Conservation (phyloP, 78 protist species). For the Mantamonas sphyraenae region DNA sequence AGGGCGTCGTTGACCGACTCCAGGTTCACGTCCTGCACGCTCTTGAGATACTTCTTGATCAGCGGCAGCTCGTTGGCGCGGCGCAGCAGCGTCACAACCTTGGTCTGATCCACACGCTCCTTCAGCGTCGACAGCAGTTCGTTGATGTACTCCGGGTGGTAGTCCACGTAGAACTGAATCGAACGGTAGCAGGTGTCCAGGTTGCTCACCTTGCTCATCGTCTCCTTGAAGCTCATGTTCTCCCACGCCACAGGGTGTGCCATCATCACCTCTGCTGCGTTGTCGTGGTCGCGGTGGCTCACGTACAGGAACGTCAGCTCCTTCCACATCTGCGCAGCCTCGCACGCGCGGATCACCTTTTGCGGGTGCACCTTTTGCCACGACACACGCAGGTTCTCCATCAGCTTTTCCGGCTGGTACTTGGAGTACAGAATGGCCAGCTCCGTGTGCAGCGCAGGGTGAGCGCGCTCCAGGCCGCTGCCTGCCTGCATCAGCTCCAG, state of each 20-base stretch:
- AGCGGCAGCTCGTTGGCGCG: slow-evolving; percentile 55
- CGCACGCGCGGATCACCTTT: slow-evolving; percentile 78
- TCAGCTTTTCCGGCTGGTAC: slow-evolving; percentile 86
- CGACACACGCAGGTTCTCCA: slow-evolving; percentile 93
- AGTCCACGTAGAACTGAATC: slow-evolving; percentile 76
- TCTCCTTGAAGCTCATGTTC: slow-evolving; percentile 86
- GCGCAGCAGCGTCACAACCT: slow-evolving; percentile 47
- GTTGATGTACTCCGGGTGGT: slow-evolving; percentile 44
- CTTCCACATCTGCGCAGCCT: slow-evolving; percentile 79
- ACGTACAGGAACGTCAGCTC: slow-evolving; percentile 91
- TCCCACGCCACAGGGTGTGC: slow-evolving; percentile 91
- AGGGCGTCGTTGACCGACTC: slow-evolving; percentile 89
- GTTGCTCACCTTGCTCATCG: slow-evolving; percentile 79
- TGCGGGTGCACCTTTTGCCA: slow-evolving; percentile 86
- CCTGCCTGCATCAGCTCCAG: slow-evolving; percentile 85
- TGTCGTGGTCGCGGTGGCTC: slow-evolving; percentile 93
- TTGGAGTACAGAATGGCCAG: slow-evolving; percentile 92
- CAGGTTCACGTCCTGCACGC: slow-evolving; percentile 24
- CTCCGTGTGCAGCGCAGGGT: slow-evolving; percentile 97
- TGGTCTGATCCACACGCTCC: slow-evolving; percentile 78
- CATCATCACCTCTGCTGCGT: slow-evolving; percentile 89
- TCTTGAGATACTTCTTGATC: slow-evolving; percentile 80
- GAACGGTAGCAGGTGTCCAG: slow-evolving; percentile 88
- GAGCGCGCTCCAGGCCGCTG: slow-evolving; percentile 88
- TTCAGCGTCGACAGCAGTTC: slow-evolving; percentile 77